These are phyloP conservation scores for Talaromyces borbonicus DNA, from an alignment of 495 filamentous ascomycete species.

Conservation along the genomic window DNA sequence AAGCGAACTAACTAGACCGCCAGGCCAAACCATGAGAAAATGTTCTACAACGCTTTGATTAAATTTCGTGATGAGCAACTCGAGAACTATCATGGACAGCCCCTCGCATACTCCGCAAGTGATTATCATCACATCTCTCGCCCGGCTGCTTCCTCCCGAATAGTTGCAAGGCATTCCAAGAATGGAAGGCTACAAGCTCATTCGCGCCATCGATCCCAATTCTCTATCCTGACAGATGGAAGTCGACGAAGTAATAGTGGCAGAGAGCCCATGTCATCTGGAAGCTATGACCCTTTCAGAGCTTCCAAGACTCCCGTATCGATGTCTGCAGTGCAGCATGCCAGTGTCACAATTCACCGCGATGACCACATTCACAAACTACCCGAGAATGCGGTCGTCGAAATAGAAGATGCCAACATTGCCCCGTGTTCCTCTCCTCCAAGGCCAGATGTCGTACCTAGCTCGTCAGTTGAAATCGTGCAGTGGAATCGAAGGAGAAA, in stretches of 20 bases:
- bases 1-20: constrained; percentile 4
- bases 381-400: constrained; percentile 6
- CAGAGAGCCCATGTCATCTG: constrained; percentile 36
- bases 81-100: constrained; percentile 68
- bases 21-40: constrained; percentile 77
- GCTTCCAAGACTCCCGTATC: constrained; percentile 46
- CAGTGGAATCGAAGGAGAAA: constrained; percentile 20
- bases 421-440: constrained; percentile 9
- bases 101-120: constrained; percentile 68
- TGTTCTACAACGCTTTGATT: constrained; percentile 78
- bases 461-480: constrained; percentile 26
- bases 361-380: constrained; percentile 9
- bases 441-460: constrained; percentile 10
- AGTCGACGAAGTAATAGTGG: constrained; percentile 29
- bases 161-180: constrained; percentile 31
- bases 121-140: constrained; percentile 76
- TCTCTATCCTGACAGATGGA: constrained; percentile 59
- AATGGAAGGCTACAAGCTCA: constrained; percentile 24
- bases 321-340: constrained; percentile 32
- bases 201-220: constrained; percentile 51
- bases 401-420: constrained; percentile 16
- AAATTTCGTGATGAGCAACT: constrained; percentile 71
- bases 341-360: constrained; percentile 61
- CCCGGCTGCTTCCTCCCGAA: constrained; percentile 31
- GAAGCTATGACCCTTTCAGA: constrained; percentile 75